Conservation (phyloP, 805 yeast species). For the Ogataea ganodermae region DNA sequence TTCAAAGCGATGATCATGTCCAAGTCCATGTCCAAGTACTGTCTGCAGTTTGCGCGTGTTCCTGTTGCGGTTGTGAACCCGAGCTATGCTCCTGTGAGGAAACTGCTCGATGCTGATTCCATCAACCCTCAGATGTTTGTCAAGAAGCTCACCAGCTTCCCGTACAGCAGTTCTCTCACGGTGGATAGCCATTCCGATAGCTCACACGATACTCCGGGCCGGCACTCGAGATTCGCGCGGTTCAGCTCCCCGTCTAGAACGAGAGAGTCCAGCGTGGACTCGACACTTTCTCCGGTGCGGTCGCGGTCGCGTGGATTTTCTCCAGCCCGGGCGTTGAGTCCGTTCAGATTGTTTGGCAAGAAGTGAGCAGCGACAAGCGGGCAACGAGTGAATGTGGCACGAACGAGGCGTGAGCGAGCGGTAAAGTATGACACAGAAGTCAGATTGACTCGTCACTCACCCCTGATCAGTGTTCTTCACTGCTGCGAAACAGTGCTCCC, state of each 20-base stretch:
- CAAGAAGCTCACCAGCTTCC: conserved; percentile 15
- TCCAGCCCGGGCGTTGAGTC: conserved; percentile 35
- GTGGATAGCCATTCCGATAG: conserved; percentile 5
- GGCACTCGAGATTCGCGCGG: conserved; percentile 30
- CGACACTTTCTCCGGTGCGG: conserved; percentile 24
- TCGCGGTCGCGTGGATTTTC: conserved; percentile 30
- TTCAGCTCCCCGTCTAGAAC: conserved; percentile 19
- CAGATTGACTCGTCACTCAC: too few species aligned
- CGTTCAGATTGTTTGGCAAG: conserved; percentile 30
- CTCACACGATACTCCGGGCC: conserved; percentile 9
- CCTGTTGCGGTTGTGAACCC: conserved; percentile 51
- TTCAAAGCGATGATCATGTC: conserved; percentile 41
- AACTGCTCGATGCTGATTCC: background rate
- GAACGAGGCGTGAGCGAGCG: too few species aligned
- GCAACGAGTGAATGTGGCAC: background rate
- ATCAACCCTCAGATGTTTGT: conserved; percentile 8
- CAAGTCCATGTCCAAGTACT: conserved; percentile 49
- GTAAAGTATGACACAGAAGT: background rate
- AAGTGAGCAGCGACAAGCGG: conserved; percentile 1
- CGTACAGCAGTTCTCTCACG: conserved; percentile 11
- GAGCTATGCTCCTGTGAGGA: conserved; percentile 19
- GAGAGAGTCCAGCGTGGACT: conserved; percentile 19
- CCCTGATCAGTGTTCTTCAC: too few species aligned
- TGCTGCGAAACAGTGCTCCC: too few species aligned
- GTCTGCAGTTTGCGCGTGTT: conserved; percentile 46